These are phyloP conservation scores for Fusarium pseudonygamai DNA, from an alignment of 2,329 filamentous ascomycete species.

Conservation along the genomic window DNA sequence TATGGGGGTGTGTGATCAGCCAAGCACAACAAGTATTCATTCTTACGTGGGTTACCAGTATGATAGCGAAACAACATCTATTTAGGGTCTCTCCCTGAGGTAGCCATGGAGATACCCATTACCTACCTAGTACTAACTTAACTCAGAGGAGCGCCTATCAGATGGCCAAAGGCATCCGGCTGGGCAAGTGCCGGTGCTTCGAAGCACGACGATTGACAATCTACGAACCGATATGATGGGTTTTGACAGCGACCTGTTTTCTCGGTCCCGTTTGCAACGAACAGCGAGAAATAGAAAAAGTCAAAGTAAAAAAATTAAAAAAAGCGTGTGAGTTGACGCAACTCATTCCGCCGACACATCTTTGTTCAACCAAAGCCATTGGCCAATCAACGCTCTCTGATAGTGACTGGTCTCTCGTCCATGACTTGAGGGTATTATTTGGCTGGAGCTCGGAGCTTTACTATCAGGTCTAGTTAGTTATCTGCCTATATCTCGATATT, in stretches of 20 bases:
- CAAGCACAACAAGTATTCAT: conserved; percentile 27
- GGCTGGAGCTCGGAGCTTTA: conserved; percentile 30
- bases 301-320: no score
- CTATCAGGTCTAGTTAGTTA: conserved; percentile 17
- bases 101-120: neutral
- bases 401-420: conserved; percentile 36
- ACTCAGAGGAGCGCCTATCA: conserved; percentile 17
- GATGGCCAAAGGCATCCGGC: neutral
- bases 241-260: neutral
- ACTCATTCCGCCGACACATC: conserved; percentile 37
- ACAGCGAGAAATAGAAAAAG: conserved; percentile 12
- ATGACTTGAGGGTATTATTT: conserved; percentile 38
- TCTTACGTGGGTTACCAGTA: conserved; percentile 19
- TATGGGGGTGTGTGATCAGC: conserved; percentile 28
- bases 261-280: conserved; percentile 42
- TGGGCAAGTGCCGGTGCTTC: conserved; percentile 16
- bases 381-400: conserved; percentile 46
- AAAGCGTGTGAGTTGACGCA: conserved; percentile 31
- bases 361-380: conserved; percentile 41
- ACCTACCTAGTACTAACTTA: neutral
- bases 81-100: neutral
- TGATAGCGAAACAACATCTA: conserved; percentile 32
- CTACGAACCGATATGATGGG: neutral
- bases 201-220: neutral
- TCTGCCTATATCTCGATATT: conserved; percentile 23